These are phyloP conservation scores for Eucalyptus decipiens DNA, from an alignment of 345 rosid genomes.

Conservation along the genomic window DNA sequence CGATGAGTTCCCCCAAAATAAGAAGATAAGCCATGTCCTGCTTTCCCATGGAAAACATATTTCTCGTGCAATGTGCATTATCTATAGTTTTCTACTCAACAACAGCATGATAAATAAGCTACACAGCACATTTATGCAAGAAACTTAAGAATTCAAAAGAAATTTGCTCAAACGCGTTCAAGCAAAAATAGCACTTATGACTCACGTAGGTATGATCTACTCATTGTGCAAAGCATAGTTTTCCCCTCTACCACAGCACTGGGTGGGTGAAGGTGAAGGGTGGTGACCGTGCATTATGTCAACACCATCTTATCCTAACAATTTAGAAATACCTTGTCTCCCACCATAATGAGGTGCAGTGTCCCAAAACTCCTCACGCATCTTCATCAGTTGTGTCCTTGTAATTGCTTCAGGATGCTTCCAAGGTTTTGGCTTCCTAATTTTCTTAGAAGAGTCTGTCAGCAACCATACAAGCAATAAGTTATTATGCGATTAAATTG, in stretches of 20 bases:
- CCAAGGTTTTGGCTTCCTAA: constrained; percentile 64
- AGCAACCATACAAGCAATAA: not conserved
- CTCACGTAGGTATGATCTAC: not conserved
- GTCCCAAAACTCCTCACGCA: constrained; percentile 87
- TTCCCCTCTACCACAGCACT: not conserved
- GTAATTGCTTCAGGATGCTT: constrained; percentile 62
- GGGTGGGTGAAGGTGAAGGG: not conserved
- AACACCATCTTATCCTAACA: not conserved
- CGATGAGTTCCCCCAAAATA: not conserved
- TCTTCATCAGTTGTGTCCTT: constrained; percentile 32
- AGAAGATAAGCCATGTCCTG: not conserved
- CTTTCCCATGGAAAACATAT: not conserved
- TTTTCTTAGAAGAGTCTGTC: constrained; percentile 12
- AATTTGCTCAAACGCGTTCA: not conserved
- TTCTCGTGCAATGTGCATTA: not conserved
- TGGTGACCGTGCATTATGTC: too few species aligned
- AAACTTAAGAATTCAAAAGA: not conserved
- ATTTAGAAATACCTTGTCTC: constrained; percentile 33
- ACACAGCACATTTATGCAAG: not conserved
- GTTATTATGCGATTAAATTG: not conserved
- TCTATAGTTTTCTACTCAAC: not conserved
- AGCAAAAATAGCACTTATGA: not conserved
- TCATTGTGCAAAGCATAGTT: not conserved
- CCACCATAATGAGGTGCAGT: constrained; percentile 87
- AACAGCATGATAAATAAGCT: not conserved